Evolutionary conservation across 2,329 filamentous ascomycete genomes (phyloP), one percentile per base, ranked within the genome.

Genomic region (Cytospora chrysosperma): DNA sequence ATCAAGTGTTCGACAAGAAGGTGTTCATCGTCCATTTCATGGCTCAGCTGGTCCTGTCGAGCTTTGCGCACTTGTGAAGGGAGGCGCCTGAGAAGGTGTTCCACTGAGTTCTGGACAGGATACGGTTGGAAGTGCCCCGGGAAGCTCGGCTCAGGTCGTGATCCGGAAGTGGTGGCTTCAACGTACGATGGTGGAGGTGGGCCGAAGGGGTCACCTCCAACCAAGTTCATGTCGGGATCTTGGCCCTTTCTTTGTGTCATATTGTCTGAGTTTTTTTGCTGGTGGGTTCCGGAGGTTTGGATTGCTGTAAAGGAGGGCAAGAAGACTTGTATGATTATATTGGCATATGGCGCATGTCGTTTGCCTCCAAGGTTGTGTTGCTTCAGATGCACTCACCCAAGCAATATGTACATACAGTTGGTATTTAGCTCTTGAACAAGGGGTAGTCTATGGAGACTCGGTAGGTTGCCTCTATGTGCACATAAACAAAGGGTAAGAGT

Each of bases 111-210:
- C 34, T 28, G n/a, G 5, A 6, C 7, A 26, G 59, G 6, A 13
- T 50, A 27, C 21, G 21, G 19, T 21, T 12, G n/a, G 9, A 13
- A 7, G 10, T 5, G 43, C 43, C 13, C n/a, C 43, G n/a, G n/a
- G 2, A n/a, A 12, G 10, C 4, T 19, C 4, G 21, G 43, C 4
- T 43, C n/a, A n/a, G 19, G 7, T 10, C 7, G 51, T 50, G 59
- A 37, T 15, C 51, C 37, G 40, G 37, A 26, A 34, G 27, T 30
- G 19, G 51, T 55, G 19, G 59, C 59, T 34, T 61, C 51, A 5
- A 4, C 50, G n/a, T 61, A 61, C 10, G 59, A 61, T n/a, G 59
- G 59, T 2, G 51, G 59, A 37, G 37, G 51, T 24, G 28, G 24
- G n/a, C 21, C 26, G 1, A 40, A 55, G 26, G 40, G 8, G 28